Evolutionary conservation across 2,329 filamentous ascomycete species (phyloP), one percentile per base, ranked within the genome.

Genomic region (Clathrospora elynae): DNA sequence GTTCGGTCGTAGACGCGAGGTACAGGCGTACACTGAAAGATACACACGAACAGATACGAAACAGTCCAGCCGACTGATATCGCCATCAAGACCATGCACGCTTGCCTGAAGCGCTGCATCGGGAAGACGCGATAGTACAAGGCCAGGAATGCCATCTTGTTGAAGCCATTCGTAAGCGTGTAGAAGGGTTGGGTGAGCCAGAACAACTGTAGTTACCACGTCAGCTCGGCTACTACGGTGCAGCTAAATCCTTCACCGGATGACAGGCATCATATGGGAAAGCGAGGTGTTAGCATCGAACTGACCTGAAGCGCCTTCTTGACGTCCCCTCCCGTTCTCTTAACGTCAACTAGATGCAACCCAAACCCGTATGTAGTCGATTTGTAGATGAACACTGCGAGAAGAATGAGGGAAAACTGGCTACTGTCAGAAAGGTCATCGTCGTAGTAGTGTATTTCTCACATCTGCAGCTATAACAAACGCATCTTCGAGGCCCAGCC

Each of bases 111-210:
- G 3, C 39, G 41, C 11, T 35, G 25, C 23, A 56, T 38, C 1
- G 53, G 49, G 26, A 62, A 64, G 20, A 62, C 43, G n/a, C 59
- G 59, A 19, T 59, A 50, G 35, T 61, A 62, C 3, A 64, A 38
- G 5, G 52, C 48, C 2, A 64, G 29, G 24, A 62, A 60, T 1
- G 57, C 55, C 42, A 64, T 53, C 31, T 64, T 61, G 41, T 57
- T 61, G 42, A 61, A 55, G 23, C 48, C 51, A 17, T 58, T 64
- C 11, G 53, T 53, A 12, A 61, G 43, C 5, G 42, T 56, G 44
- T 62, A 62, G 43, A 62, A 60, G 2, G 49, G 18, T 11, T 58
- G 51, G 2, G 58, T 55, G 7, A 59, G 35, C 47, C 53, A 64
- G 44, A 62, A 64, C 20, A 38, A 55, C 59, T 62, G 30, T 3